Base-by-base conservation (phyloP, 768 basidiomycete species). In the Calvatia gigantea region DNA sequence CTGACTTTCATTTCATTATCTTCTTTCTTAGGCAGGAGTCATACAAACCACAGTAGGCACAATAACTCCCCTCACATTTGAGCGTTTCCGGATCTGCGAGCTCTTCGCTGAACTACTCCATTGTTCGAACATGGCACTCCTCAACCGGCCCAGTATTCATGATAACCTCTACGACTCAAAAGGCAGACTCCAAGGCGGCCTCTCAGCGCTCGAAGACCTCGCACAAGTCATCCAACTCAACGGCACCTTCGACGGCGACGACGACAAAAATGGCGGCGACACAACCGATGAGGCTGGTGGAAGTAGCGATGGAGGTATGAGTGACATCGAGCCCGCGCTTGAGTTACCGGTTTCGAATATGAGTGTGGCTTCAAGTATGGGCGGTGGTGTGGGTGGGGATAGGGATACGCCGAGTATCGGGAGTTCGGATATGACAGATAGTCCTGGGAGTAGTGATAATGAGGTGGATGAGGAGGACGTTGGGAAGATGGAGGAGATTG, bases 111-210 rank as follows among this genome's bases (percentile, higher is more conserved):
- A 99, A 67, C 83, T 99, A 4, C 74, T 98, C 23, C 97, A 99
- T 66, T 97, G 94, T 68, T 98, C 97, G 15, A 98, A 97, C 65
- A 98, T 99, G 96, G 86, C 91, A 4, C 81, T 98, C 21, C 77
- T 98, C 25, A 98, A 98, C 67, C 91, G 97, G 8, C 71, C 82
- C 1, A 66, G 81, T 0, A 85, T 87, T 44, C 85, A 79, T 53
- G 80, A 83, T 43, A 77, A 82, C 21, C 73, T 85, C n/a, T 94
- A 93, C 69, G 91, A 92, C 64, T 73, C 76, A 1, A 84, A 91
- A 50, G 96, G 96, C 17, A 83, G 91, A 25, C 72, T 99, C 39
- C 84, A 87, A 61, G 94, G 94, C n/a, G 95, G 96, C 4, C 71
- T 97, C 9, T 74, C 84, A 1, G 86, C 88, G 11, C 74, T 97